Evolutionary conservation across 2,329 filamentous ascomycete genomes (phyloP).

Genomic region (Rhynchosporium secalis): DNA sequence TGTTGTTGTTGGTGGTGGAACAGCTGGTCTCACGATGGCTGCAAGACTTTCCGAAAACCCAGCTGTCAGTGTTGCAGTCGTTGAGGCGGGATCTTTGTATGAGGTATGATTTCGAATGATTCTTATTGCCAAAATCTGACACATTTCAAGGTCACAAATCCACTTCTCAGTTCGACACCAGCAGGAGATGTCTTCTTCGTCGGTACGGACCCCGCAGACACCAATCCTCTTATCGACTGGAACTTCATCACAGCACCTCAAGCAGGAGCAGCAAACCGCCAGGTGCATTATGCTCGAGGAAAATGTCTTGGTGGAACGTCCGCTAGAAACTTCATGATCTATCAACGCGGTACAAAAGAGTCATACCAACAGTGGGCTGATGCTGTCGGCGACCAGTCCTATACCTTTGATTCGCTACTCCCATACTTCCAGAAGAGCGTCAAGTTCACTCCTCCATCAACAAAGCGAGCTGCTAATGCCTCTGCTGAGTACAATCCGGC

Average conservation of each 20-base stretch:
- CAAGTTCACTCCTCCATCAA: slow-evolving; percentile 33
- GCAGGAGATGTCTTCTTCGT: slow-evolving; percentile 9
- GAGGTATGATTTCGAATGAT: not conserved
- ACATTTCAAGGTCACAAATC: slow-evolving; percentile 9
- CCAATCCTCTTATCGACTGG: slow-evolving; percentile 16
- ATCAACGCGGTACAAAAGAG: slow-evolving; percentile 20
- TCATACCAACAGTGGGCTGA: slow-evolving; percentile 47
- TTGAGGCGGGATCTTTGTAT: slow-evolving; percentile 25
- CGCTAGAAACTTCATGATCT: slow-evolving; percentile 42
- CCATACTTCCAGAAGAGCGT: slow-evolving; percentile 47
- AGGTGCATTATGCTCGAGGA: slow-evolving; percentile 37
- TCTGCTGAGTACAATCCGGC: slow-evolving; percentile 35
- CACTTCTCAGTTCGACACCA: slow-evolving; percentile 11
- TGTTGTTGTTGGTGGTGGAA: slow-evolving; percentile 18
- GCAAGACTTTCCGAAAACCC: slow-evolving; percentile 21
- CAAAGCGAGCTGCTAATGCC: slow-evolving; percentile 36
- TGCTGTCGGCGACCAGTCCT: slow-evolving; percentile 45
- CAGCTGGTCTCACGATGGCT: slow-evolving; percentile 23
- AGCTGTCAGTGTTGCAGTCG: slow-evolving; percentile 18
- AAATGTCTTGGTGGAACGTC: slow-evolving; percentile 41
- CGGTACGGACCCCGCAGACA: slow-evolving; percentile 12
- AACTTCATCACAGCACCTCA: slow-evolving; percentile 24
- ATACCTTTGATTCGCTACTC: slow-evolving; percentile 48
- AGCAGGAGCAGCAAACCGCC: slow-evolving; percentile 21
- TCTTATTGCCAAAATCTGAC: not conserved